Evolutionary conservation across 1,284 basidiomycete species (phyloP).

Genomic region (Vanrija sp.): DNA sequence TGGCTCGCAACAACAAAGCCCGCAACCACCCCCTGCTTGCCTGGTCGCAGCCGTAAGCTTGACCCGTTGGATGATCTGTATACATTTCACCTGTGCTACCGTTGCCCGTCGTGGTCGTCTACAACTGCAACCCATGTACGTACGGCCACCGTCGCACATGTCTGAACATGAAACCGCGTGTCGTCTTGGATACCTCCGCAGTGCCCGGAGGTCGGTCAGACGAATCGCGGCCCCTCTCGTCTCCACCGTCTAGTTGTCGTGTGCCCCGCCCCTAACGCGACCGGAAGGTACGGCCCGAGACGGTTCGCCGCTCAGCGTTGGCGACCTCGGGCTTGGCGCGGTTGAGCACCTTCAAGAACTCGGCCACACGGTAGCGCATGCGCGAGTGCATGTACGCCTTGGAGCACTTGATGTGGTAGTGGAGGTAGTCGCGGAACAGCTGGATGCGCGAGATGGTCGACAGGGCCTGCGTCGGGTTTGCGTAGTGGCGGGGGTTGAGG

Average conservation of each 20-base stretch:
- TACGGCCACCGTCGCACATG: too few species aligned
- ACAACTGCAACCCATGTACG: not conserved
- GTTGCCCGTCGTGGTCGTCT: not conserved
- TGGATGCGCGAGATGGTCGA: constrained; percentile 92
- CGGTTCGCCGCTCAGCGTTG: constrained; percentile 77
- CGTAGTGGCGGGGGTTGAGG: constrained; percentile 93
- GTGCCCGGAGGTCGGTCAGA: too few species aligned
- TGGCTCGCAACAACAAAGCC: too few species aligned
- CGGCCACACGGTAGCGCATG: constrained; percentile 89
- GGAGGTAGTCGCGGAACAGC: constrained; percentile 95
- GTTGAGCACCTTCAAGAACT: constrained; percentile 97
- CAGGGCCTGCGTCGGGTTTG: constrained; percentile 66
- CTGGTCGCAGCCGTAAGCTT: too few species aligned
- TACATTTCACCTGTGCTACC: too few species aligned
- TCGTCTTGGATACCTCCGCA: too few species aligned
- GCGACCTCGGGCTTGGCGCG: constrained; percentile 91
- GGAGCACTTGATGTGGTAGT: constrained; percentile 98
- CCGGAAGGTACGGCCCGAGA: constrained; percentile 53
- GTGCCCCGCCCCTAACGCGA: constrained; percentile 21
- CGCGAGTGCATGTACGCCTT: constrained; percentile 99
- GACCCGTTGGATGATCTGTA: too few species aligned
- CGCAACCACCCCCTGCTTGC: too few species aligned
- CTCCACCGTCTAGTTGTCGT: not conserved
- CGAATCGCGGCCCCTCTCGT: not conserved
- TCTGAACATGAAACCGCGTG: too few species aligned